Evolutionary conservation across 441 rosid genomes (phyloP), one percentile per base, ranked within the genome.

Genomic region (Oxalis stricta): DNA sequence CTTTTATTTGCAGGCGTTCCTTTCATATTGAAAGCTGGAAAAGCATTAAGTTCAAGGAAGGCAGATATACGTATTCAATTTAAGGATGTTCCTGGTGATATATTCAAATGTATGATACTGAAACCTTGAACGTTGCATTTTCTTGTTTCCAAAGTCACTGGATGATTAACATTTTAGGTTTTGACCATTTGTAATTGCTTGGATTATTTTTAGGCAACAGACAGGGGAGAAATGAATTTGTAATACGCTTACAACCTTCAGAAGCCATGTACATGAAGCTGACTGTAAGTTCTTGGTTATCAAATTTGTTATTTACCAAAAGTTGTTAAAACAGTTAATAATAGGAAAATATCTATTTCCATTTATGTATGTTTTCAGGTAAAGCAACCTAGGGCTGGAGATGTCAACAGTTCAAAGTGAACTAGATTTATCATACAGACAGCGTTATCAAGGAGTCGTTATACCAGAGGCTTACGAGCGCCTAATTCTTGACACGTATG

Each of bases 391-490:
- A n/a, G 99, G 99, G 20, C 57, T 91, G 55, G 99, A 86, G 62
- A 91, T 91, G 99, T 68, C 73, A 39, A 77, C 95, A 0, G 86
- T 62, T 50, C 99, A 92, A 63, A 86, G 99, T 61, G 96, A 91
- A 65, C 77, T 91, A 38, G 99, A 91, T 69, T 68, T 91, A 63
- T 91, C 99, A 35, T 91, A 91, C 17, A 50, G 74, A 57, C 95
- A 86, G 48, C 96, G 96, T 5, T 92, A 92, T 61, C 94, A 86
- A 50, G 70, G 55, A 33, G 77, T 84, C 37, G 36, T 68, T 4
- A 86, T 92, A 48, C 99, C 95, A 0, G 95, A 92, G 69, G 99
- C 96, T 49, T 92, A 92, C 52, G 95, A 84, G 53, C 99, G 95
- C 36, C 71, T 92, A n/a, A 79, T 92, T 66, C 99, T 92, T 48